A percentile compares a stretch with the other conserved stretches of the same genome.
Conservation (phyloP, 257 asterid genomes). For the Solanum corneliomulleri region DNA sequence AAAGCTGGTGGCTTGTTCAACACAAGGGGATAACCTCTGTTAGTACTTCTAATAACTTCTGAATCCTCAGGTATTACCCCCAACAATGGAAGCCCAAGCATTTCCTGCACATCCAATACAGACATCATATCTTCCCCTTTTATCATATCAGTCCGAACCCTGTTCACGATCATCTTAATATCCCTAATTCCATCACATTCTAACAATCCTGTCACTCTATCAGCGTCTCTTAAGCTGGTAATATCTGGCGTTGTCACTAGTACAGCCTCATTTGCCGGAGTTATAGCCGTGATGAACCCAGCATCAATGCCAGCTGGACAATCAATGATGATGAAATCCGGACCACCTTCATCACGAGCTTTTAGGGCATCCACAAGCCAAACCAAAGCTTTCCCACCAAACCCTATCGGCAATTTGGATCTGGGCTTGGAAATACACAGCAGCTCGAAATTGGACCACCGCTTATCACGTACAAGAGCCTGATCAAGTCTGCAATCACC, state of each 20-base stretch:
- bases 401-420: constrained; percentile 80
- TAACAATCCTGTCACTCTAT: constrained; percentile 77
- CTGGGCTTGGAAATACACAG: constrained; percentile 92
- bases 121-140: constrained; percentile 99
- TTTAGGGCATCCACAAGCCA: constrained; percentile 93
- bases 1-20: constrained; percentile 87
- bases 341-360: constrained; percentile 61
- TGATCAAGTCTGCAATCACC: constrained; percentile 99
- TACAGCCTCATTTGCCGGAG: constrained; percentile 94
- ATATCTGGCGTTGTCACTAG: constrained; percentile 90
- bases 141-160: constrained; percentile 94
- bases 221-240: constrained; percentile 85
- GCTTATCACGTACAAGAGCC: constrained; percentile 85
- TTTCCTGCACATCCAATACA: constrained; percentile 87
- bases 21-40: constrained; percentile 81
- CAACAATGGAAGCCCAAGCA: constrained; percentile 81
- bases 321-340: constrained; percentile 79
- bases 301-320: constrained; percentile 98
- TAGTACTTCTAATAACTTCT: constrained; percentile 89
- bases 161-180: constrained; percentile 89
- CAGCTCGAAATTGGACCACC: constrained; percentile 92
- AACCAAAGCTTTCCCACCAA: constrained; percentile 81
- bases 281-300: constrained; percentile 87
- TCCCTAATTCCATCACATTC: constrained; percentile 97
- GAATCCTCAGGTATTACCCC: constrained; percentile 92